Percentiles rank a stretch among this genome's conserved stretches.
Evolutionary conservation across 306 rosid species (phyloP).

Genomic region (Gastrolobium bilobum): DNA sequence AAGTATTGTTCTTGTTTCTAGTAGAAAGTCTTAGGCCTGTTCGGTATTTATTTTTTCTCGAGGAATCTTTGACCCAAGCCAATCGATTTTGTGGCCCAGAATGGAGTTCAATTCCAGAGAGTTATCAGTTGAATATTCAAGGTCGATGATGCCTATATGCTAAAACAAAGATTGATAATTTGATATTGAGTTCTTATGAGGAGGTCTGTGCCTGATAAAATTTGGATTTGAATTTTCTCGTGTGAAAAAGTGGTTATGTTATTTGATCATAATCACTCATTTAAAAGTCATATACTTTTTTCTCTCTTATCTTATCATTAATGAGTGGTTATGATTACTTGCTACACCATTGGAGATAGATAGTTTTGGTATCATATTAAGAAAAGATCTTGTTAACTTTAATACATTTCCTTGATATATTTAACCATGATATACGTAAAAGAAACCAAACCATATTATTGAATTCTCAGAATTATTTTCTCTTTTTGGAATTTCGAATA

Average conservation of each 20-base stretch:
- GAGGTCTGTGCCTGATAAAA: not conserved
- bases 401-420: not conserved
- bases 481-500: too few species aligned
- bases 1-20: not conserved
- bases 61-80: constrained; percentile 1
- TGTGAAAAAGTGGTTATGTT: too few species aligned
- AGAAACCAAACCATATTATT: too few species aligned
- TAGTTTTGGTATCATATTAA: not conserved
- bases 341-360: not conserved
- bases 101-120: not conserved
- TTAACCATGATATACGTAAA: too few species aligned
- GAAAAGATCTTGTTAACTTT: not conserved
- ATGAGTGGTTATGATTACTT: too few species aligned
- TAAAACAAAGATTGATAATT: not conserved
- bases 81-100: not conserved
- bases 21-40: not conserved
- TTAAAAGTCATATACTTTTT: too few species aligned
- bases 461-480: too few species aligned
- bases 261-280: too few species aligned
- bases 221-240: not conserved
- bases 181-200: not conserved
- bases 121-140: constrained; percentile 24
- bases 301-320: too few species aligned
- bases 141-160: not conserved
- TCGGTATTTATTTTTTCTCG: not conserved